These are phyloP conservation scores for Quercus suber DNA, from an alignment of 306 rosid species.

Conservation along the genomic window DNA sequence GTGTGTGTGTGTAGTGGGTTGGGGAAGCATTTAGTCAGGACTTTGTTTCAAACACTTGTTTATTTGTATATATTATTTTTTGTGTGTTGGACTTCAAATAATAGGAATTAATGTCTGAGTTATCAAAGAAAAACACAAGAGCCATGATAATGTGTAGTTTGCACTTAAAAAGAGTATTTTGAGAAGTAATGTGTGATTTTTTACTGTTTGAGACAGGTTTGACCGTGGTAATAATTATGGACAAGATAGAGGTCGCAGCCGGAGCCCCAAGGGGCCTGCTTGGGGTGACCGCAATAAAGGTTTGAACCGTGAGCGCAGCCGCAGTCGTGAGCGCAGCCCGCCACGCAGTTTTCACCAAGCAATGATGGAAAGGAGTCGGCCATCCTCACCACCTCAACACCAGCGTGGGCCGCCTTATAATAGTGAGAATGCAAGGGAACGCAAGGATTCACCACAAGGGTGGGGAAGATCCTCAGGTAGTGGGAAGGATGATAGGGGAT, in stretches of 20 bases:
- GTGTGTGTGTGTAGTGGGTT: too few relatives aligned
- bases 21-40: too few relatives aligned
- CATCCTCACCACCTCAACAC: conserved; percentile 21
- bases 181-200: conserved; percentile 12
- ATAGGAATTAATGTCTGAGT: too few relatives aligned
- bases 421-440: conserved; percentile 11
- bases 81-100: too few relatives aligned
- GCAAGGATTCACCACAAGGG: conserved; percentile 25
- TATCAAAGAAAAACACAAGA: neutral
- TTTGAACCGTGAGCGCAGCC: conserved; percentile 58
- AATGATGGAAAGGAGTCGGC: conserved; percentile 45
- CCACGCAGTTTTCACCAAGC: conserved; percentile 59
- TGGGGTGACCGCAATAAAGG: conserved; percentile 49
- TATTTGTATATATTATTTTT: too few relatives aligned
- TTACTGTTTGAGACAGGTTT: conserved; percentile 42
- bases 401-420: neutral
- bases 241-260: conserved; percentile 34
- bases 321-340: conserved; percentile 55
- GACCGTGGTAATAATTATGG: conserved; percentile 43
- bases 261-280: conserved; percentile 45
- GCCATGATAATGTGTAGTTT: neutral
- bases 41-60: too few relatives aligned
- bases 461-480: conserved; percentile 24
- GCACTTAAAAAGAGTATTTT: neutral
- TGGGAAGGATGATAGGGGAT: conserved; percentile 14